These are phyloP conservation scores for Schizochytrium sp. DNA, from an alignment of 108 stramenopile species.

Conservation along the genomic window DNA sequence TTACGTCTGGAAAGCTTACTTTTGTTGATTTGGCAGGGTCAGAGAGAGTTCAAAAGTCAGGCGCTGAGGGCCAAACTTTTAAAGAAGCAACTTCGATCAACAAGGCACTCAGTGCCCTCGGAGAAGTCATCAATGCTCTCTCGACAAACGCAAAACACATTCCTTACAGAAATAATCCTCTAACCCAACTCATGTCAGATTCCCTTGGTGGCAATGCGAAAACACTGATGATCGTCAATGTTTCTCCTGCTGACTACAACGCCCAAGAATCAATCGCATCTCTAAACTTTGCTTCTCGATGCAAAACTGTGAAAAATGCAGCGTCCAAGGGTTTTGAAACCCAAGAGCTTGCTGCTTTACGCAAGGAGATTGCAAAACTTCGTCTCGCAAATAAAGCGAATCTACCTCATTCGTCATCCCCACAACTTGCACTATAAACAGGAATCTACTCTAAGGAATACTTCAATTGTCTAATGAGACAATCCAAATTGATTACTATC, in stretches of 20 bases:
- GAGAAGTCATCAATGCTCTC: constrained; percentile 69
- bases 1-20: constrained; percentile 63
- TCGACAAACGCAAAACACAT: constrained; percentile 56
- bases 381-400: not conserved
- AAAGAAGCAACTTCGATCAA: constrained; percentile 63
- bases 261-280: constrained; percentile 56
- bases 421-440: too few relatives aligned
- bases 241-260: constrained; percentile 67
- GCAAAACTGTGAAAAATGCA: constrained; percentile 65
- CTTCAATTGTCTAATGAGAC: too few relatives aligned
- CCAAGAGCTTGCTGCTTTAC: constrained; percentile 59
- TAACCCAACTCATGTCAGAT: constrained; percentile 71
- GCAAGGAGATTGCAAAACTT: constrained; percentile 66
- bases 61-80: constrained; percentile 25
- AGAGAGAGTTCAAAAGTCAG: constrained; percentile 58
- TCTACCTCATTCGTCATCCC: too few relatives aligned
- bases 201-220: constrained; percentile 70
- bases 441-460: too few relatives aligned
- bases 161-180: constrained; percentile 70
- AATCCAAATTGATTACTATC: too few relatives aligned
- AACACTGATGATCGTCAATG: constrained; percentile 69
- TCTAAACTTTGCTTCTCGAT: constrained; percentile 66
- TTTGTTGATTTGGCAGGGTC: constrained; percentile 67
- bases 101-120: constrained; percentile 60
- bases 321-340: constrained; percentile 59